A percentile compares a stretch with the other conserved stretches of the same genome.
phyloP scores from a whole-genome alignment of 2,329 filamentous ascomycete species.

The Lasiodiplodia gonubiensis region DNA sequence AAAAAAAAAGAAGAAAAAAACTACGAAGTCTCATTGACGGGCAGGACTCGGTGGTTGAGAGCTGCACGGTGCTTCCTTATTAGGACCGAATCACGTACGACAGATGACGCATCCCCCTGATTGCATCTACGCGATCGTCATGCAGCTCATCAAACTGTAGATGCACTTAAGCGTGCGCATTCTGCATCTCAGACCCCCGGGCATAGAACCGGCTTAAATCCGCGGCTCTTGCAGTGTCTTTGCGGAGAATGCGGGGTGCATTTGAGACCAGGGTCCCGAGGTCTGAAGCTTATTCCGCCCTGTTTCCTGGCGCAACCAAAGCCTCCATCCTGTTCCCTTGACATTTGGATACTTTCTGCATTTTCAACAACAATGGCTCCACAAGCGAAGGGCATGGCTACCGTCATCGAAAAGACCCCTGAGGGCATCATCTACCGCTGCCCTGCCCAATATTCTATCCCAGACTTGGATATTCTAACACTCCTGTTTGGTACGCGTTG shows the following conservation, averaged over 20 bases:
- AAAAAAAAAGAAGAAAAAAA: background rate
- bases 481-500: constrained; percentile 47
- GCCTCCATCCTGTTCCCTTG: background rate
- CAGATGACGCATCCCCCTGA: constrained; percentile 3
- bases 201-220: constrained; percentile 5
- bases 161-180: background rate
- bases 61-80: background rate
- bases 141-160: background rate
- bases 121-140: background rate
- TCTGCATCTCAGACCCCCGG: background rate
- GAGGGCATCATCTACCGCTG: constrained; percentile 41
- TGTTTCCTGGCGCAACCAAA: background rate
- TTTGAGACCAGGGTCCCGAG: constrained; percentile 10
- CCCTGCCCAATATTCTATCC: constrained; percentile 41
- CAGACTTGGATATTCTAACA: constrained; percentile 49
- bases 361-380: background rate
- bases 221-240: background rate
- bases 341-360: background rate
- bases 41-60: background rate
- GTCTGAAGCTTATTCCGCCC: background rate
- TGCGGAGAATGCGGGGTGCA: constrained; percentile 20
- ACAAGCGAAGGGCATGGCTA: constrained; percentile 36
- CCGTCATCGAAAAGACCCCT: constrained; percentile 41
- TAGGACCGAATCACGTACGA: background rate
- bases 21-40: background rate